Base-by-base conservation (phyloP, 176 grass and related monocot species). In the Carex scoparia region DNA sequence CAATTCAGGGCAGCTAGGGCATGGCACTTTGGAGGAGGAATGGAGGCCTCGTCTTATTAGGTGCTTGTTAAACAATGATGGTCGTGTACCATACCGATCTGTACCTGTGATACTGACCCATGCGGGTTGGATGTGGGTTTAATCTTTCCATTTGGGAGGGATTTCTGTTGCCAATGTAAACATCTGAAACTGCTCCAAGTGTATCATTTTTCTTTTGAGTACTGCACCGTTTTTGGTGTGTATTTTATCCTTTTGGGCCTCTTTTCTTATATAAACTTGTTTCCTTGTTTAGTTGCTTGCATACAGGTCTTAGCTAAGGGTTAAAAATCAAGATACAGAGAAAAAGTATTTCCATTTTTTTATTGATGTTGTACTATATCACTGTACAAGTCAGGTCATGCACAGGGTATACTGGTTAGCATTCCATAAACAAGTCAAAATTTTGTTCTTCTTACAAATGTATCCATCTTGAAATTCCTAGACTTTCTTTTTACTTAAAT, bases 1-100 rank as follows among this genome's bases (percentile, higher is more conserved):
- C 87, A 94, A 79, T 86, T 91, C 92, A 31, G 92, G 94, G 16
- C 94, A 97, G 77, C 94, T 97, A 58, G 94, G 94, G 14, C 92
- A 97, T 88, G 92, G 88, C 40, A 91, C 81, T 68, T 85, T 89
- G 65, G 90, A 97, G 69, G 92, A 97, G 88, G 94, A 97, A 49
- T 94, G 88, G 92, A 94, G 87, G 74, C 94, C 94, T n/a, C 90
- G 84, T 51, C 77, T 88, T 80, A 74, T 97, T 84, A 97, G 94
- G 92, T 97, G 79, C 70, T 88, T 90, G 77, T 87, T 74, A 67
- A 79, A 79, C 74, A 79, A 79, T 79, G 74, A 79, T 79, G 74
- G 51, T 79, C 30, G 30, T 79, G 74, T 79, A 57, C 11, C 27
- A 56, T 57, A 79, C 53, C 12, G 51, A 57, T 56, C 53, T 79